A percentile compares a stretch with the other conserved stretches of the same genome.
phyloP scores from a whole-genome alignment of 1,284 basidiomycete genomes.

The Ceratobasidium sp. region DNA sequence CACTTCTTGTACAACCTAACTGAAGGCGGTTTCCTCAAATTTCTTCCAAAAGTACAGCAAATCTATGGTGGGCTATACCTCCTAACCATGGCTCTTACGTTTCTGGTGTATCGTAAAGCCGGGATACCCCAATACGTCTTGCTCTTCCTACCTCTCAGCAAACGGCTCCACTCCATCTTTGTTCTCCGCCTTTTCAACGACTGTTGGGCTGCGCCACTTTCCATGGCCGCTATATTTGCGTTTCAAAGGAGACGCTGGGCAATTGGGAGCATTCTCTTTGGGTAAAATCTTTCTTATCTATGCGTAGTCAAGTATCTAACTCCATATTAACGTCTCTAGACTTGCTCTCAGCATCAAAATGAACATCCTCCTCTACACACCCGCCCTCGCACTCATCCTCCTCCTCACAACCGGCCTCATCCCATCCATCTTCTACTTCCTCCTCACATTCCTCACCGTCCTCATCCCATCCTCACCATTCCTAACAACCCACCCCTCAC shows the following conservation, averaged over 20 bases:
- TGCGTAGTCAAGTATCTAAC: background rate
- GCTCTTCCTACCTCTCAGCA: conserved; percentile 86
- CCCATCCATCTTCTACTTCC: conserved; percentile 68
- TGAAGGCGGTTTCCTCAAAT: conserved; percentile 62
- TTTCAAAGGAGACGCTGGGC: conserved; percentile 73
- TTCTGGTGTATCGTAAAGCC: conserved; percentile 76
- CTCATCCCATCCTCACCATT: conserved; percentile 78
- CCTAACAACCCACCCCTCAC: conserved; percentile 70
- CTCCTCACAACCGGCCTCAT: conserved; percentile 80
- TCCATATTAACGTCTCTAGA: conserved; percentile 26
- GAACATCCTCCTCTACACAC: conserved; percentile 94
- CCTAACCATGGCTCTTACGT: conserved; percentile 72
- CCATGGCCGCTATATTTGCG: conserved; percentile 72
- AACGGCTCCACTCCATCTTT: conserved; percentile 95
- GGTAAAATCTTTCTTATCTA: conserved; percentile 64
- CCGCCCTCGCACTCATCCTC: conserved; percentile 85
- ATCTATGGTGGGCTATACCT: conserved; percentile 84
- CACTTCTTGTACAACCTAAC: conserved; percentile 78
- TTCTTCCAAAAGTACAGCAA: conserved; percentile 66
- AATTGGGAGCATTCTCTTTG: conserved; percentile 76
- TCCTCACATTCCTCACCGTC: conserved; percentile 71
- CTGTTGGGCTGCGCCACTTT: conserved; percentile 80
- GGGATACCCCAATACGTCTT: conserved; percentile 85
- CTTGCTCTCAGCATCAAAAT: conserved; percentile 93
- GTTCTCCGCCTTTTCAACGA: conserved; percentile 96